Evolutionary conservation across 1,284 basidiomycete genomes (phyloP).

Genomic region (Puccinia sorghi): DNA sequence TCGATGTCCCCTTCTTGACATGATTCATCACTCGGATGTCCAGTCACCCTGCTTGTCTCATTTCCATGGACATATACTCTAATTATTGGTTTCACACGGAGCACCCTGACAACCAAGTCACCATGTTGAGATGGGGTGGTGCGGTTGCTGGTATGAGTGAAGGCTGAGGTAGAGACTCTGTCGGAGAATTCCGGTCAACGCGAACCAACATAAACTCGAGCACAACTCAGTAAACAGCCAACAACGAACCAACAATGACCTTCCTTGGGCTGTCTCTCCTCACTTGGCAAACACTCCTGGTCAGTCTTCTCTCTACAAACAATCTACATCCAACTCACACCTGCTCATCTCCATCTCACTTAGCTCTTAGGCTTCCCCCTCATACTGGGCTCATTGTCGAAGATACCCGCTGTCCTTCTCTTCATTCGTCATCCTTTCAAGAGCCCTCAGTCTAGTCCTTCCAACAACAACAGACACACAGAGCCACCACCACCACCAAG

Average conservation of each 20-base stretch:
- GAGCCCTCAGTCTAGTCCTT: background rate
- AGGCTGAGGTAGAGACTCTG: too few species aligned
- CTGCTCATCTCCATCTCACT: background rate
- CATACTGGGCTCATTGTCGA: constrained; percentile 27
- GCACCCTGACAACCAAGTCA: too few species aligned
- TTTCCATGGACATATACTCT: too few species aligned
- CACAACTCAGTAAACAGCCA: background rate
- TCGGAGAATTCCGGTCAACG: too few species aligned
- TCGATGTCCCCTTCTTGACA: too few species aligned
- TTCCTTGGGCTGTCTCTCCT: constrained; percentile 36
- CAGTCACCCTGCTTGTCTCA: too few species aligned
- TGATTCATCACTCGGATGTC: too few species aligned
- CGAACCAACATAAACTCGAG: too few species aligned
- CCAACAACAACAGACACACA: background rate
- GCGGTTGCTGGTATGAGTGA: too few species aligned
- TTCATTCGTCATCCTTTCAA: constrained; percentile 9
- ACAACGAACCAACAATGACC: background rate
- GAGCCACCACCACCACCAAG: background rate
- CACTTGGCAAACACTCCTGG: constrained; percentile 45
- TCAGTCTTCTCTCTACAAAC: too few species aligned
- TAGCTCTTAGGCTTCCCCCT: constrained; percentile 41
- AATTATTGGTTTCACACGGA: too few species aligned
- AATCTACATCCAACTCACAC: background rate
- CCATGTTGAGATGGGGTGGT: too few species aligned
- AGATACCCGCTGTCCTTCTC: background rate